phyloP scores from a whole-genome alignment of 2,329 filamentous ascomycete genomes.

The Fusarium pseudograminearum region DNA sequence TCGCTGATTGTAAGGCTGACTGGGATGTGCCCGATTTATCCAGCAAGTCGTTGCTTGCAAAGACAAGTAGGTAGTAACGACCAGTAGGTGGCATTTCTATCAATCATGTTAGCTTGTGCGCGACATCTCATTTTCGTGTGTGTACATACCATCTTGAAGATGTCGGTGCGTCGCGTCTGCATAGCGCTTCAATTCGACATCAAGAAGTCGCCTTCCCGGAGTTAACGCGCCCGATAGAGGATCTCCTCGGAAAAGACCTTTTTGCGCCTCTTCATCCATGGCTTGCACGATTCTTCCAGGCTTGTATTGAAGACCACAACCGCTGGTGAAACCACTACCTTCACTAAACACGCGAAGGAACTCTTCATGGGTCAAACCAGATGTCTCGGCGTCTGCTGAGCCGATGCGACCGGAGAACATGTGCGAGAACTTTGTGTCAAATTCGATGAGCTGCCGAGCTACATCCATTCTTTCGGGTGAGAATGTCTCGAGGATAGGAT shows the following conservation, averaged over 20 bases:
- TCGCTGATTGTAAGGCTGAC: not conserved
- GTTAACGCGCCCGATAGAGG: not conserved
- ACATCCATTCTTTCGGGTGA: constrained; percentile 7
- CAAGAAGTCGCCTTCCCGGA: constrained; percentile 8
- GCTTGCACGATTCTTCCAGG: not conserved
- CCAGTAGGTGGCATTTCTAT: constrained; percentile 21
- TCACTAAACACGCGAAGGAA: constrained; percentile 23
- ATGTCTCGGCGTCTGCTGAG: constrained; percentile 3
- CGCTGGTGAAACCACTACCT: constrained; percentile 14
- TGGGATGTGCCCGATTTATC: not conserved
- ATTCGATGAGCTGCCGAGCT: constrained; percentile 19
- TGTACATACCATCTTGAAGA: constrained; percentile 12
- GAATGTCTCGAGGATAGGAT: constrained; percentile 8
- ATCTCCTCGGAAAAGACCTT: not conserved
- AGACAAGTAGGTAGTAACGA: constrained; percentile 1
- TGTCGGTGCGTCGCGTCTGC: constrained; percentile 13
- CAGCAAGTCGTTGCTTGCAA: constrained; percentile 4
- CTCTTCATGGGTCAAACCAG: constrained; percentile 13
- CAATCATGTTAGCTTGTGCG: not conserved
- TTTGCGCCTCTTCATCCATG: too few relatives aligned
- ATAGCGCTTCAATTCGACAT: constrained; percentile 17
- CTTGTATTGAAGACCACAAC: constrained; percentile 21
- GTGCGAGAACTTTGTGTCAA: constrained; percentile 17
- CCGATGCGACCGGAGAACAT: constrained; percentile 27
- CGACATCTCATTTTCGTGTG: rapidly evolving